Evolutionary conservation across 495 filamentous ascomycete species (phyloP), one percentile per base, ranked within the genome.

Genomic region (Podospora appendiculata): DNA sequence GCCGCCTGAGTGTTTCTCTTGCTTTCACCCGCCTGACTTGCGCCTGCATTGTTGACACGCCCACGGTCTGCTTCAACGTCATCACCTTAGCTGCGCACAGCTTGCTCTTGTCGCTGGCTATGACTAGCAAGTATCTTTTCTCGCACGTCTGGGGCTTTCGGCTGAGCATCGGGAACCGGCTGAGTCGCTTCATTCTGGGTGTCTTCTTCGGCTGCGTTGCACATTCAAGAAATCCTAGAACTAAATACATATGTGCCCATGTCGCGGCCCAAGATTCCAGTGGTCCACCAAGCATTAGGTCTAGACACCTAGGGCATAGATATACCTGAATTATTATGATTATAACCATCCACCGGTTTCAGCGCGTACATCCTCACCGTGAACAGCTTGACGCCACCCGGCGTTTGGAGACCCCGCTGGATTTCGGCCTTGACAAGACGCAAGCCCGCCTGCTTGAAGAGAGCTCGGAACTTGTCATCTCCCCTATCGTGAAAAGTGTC

Each of bases 51-150:
- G n/a, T n/a, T n/a, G n/a, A n/a, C n/a, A n/a, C 85, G 33, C 86
- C 91, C 1, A 95, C 90, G 0, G 91, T 96, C 32, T 81, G 85
- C 32, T 81, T 87, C 65, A 98, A 97, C 62, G 93, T 97, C 66
- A 74, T 98, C 19, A 83, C 83, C 2, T 98, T 96, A 63, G 88
- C 88, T 2, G 60, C 63, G 4, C 91, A 96, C 66, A 90, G 86
- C 16, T 70, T 87, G 11, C 35, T 91, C 0, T 54, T 95, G 16
- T 87, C 79, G 56, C 41, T 76, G 8, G 61, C 95, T 34, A 75
- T 79, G 0, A 83, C 84, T 51, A 82, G 79, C 32, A 90, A 96
- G 64, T 83, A 81, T 50, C 89, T 88, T 57, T 83, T 77, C 63
- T 79, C 83, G 3, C 52, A 64, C 0, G 69, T 87, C 8, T 95